phyloP scores from a whole-genome alignment of 441 rosid genomes.

The Dalechampia spathulata region DNA sequence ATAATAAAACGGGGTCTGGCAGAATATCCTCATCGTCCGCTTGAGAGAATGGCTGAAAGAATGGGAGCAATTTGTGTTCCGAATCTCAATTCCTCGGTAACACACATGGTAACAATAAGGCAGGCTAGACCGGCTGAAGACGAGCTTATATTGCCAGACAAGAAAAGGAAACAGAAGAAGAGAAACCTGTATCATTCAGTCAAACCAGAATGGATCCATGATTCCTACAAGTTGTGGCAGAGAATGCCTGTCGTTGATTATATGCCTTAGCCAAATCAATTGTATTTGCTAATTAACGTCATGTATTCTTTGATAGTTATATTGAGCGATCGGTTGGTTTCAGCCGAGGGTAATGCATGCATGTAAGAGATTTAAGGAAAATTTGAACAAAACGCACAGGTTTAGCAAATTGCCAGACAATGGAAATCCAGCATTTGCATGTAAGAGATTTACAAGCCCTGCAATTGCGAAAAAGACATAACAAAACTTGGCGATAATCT shows the following conservation, averaged over 20 bases:
- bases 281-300: too few relatives aligned
- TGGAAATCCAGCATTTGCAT: conserved; percentile 15
- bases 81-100: neutral
- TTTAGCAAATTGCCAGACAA: neutral
- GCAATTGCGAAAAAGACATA: conserved; percentile 5
- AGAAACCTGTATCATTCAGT: neutral
- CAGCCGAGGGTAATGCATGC: too few relatives aligned
- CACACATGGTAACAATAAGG: conserved; percentile 5
- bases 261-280: neutral
- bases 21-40: neutral
- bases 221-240: conserved; percentile 6
- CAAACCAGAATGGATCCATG: conserved; percentile 6
- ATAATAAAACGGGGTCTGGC: neutral
- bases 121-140: neutral
- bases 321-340: too few relatives aligned
- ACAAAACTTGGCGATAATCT: neutral
- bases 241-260: neutral
- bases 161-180: neutral
- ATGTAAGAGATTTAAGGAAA: neutral
- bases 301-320: too few relatives aligned
- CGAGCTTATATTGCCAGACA: neutral
- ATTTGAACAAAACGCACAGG: neutral
- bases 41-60: neutral
- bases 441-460: conserved; percentile 23
- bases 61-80: conserved; percentile 6